Evolutionary conservation across 495 filamentous ascomycete genomes (phyloP), one percentile per base, ranked within the genome.

Genomic region (Cetradonia linearis): DNA sequence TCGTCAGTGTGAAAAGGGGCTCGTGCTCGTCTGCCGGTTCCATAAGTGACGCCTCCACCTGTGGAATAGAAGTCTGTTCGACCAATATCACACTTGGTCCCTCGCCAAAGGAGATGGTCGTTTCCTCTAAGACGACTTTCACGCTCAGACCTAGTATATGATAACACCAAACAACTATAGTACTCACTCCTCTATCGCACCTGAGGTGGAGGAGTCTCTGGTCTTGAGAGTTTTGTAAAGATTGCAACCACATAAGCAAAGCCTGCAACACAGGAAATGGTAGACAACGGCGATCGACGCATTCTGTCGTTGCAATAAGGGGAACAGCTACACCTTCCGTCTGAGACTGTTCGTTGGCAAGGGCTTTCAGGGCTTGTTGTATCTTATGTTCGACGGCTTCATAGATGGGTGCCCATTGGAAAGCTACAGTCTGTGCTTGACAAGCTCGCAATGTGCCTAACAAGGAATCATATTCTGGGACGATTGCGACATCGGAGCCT

Each of bases 91-190:
- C 46, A 6, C 36, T 47, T 14, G 58, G 33, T 10, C 23, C 57
- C 20, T 63, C 28, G 36, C 64, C 64, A 55, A 66, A 63, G 11
- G 16, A 28, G 11, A 58, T 58, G 11, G 61, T 44, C 5, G 10
- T 28, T 28, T 31, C 50, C 1, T 36, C 18, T 8, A 63, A 14
- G 3, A 27, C 25, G 6, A 63, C 46, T 18, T 23, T 48, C n/a
- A 63, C 25, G 18, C 31, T 61, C 16, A 63, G 38, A 42, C 64
- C 64, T 6, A 66, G 56, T 25, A 66, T 38, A 48, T 66, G 48
- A 44, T 66, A 52, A 61, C 56, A 60, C 64, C 57, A 66, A 9
- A 66, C 64, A 16, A 66, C 58, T 1, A 63, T 20, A 20, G 61
- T 66, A 27, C 48, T 61, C 30, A 63, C 56, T 8, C 64, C 64